These are phyloP conservation scores for Penicillium canescens DNA, from an alignment of 495 filamentous ascomycete genomes.

Conservation along the genomic window DNA sequence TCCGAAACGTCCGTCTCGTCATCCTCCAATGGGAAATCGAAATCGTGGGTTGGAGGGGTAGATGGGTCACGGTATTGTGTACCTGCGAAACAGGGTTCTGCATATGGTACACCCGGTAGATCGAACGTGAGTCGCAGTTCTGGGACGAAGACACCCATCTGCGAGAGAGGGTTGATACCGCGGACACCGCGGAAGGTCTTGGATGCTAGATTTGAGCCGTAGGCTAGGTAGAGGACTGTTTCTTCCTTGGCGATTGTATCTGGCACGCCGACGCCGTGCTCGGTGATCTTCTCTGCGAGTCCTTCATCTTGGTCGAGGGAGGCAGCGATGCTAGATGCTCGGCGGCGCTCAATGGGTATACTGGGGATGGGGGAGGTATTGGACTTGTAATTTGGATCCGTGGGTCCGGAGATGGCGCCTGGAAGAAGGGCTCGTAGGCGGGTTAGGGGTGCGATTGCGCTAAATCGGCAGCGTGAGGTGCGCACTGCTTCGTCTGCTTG, in stretches of 20 bases:
- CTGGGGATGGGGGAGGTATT: slow-evolving; percentile 11
- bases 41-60: slow-evolving; percentile 10
- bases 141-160: slow-evolving; percentile 78
- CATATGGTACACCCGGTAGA: slow-evolving; percentile 81
- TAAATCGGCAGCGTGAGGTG: slow-evolving; percentile 15
- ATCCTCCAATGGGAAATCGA: slow-evolving; percentile 7
- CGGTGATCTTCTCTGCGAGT: slow-evolving; percentile 27
- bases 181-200: slow-evolving; percentile 73
- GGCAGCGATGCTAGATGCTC: slow-evolving; percentile 13
- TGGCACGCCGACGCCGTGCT: slow-evolving; percentile 3
- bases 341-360: slow-evolving; percentile 21
- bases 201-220: slow-evolving; percentile 84
- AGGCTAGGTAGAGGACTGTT: slow-evolving; percentile 88
- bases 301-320: slow-evolving; percentile 27
- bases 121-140: slow-evolving; percentile 77
- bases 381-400: not conserved
- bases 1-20: slow-evolving; percentile 5
- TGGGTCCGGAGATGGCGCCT: not conserved
- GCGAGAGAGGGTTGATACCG: slow-evolving; percentile 75
- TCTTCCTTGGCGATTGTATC: slow-evolving; percentile 16
- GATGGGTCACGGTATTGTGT: slow-evolving; percentile 56
- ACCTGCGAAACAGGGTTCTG: slow-evolving; percentile 91
- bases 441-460: slow-evolving; percentile 16
- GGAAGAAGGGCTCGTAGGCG: slow-evolving; percentile 13
- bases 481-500: slow-evolving; percentile 2